A percentile compares a stretch with the other conserved stretches of the same genome.
Evolutionary conservation across 805 yeast genomes (phyloP).

Genomic region (Candida hispaniensis): DNA sequence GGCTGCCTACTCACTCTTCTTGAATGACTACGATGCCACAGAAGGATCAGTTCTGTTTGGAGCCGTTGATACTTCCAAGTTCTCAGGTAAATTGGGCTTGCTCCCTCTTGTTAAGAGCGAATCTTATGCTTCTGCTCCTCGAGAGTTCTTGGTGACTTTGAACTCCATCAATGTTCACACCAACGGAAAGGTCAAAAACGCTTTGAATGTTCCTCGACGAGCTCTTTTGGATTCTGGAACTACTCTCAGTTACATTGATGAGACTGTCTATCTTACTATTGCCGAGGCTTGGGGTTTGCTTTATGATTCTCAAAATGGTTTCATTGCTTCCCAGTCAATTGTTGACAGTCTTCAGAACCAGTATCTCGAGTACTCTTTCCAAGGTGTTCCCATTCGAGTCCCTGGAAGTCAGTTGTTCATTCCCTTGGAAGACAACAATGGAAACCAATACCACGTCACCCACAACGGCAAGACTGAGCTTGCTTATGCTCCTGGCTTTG

Average conservation of each 20-base stretch:
- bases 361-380: conserved; percentile 79
- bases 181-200: conserved; percentile 27
- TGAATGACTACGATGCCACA: conserved; percentile 26
- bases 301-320: conserved; percentile 34
- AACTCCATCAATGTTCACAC: conserved; percentile 17
- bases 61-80: conserved; percentile 20
- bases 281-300: conserved; percentile 41
- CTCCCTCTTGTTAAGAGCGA: conserved; percentile 32
- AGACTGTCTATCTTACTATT: conserved; percentile 22
- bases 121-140: no score
- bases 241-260: conserved; percentile 38
- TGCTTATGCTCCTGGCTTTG: no score
- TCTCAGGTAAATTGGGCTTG: conserved; percentile 19
- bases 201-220: conserved; percentile 5
- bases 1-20: conserved; percentile 36
- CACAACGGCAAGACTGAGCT: no score
- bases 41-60: conserved; percentile 22
- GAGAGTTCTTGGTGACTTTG: conserved; percentile 11
- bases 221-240: conserved; percentile 44
- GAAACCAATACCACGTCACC: no score
- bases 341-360: conserved; percentile 73
- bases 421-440: conserved; percentile 17
- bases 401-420: conserved; percentile 61
- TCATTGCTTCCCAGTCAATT: conserved; percentile 2
- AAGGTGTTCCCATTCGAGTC: conserved; percentile 82